Conservation (phyloP, 108 stramenopile species). For the Nannochloropsis gaditana region DNA sequence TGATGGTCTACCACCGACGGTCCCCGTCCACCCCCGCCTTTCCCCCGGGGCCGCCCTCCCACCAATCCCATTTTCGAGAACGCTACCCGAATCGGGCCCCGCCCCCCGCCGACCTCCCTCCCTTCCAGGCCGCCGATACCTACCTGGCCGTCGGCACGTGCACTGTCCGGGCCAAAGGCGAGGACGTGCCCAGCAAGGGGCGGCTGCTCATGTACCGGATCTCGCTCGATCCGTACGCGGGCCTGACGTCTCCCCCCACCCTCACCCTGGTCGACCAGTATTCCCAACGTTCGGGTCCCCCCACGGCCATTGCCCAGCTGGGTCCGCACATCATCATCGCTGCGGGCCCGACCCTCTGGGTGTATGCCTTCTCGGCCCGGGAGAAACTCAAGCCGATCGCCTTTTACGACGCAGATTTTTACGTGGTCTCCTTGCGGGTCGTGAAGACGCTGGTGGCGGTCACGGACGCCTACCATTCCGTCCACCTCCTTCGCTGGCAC, state of each 20-base stretch:
- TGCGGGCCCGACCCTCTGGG: not conserved
- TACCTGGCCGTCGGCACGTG: not conserved
- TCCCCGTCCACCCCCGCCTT: not conserved
- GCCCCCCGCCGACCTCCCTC: not conserved
- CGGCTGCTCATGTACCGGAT: not conserved
- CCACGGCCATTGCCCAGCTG: not conserved
- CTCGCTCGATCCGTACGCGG: not conserved
- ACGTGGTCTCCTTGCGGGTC: slow-evolving; percentile 25
- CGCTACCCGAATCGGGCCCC: not conserved
- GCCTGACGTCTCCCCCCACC: not conserved
- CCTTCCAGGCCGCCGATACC: not conserved
- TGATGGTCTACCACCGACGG: not conserved
- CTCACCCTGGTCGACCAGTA: not conserved
- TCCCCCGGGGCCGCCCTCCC: not conserved
- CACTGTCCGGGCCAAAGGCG: not conserved
- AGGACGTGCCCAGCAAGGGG: not conserved
- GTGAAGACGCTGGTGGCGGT: slow-evolving; percentile 24
- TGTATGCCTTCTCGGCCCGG: not conserved
- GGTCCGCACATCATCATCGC: slow-evolving; percentile 16
- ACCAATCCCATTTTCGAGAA: not conserved
- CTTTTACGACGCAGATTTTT: slow-evolving; percentile 29
- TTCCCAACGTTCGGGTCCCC: not conserved
- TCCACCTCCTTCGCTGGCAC: slow-evolving; percentile 1
- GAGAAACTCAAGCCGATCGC: slow-evolving; percentile 30
- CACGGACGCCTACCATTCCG: slow-evolving; percentile 31